Percentiles rank a stretch among this genome's conserved stretches.
phyloP scores from a whole-genome alignment of 2,329 filamentous ascomycete genomes.

The Cordyceps fumosorosea region DNA sequence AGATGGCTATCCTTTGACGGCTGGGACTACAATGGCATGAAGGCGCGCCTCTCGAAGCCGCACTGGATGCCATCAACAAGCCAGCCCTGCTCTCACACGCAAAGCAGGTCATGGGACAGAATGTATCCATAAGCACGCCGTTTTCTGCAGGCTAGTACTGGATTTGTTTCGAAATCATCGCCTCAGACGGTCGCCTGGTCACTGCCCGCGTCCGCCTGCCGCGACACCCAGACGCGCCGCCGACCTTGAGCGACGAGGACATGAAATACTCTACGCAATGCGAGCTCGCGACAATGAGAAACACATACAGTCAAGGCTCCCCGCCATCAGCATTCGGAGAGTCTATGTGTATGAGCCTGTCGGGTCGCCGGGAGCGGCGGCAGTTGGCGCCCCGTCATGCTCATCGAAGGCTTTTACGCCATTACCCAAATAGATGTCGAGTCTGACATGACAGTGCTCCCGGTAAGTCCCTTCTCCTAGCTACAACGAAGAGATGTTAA shows the following conservation, averaged over 20 bases:
- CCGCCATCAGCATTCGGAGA: slow-evolving; percentile 11
- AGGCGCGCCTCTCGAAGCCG: slow-evolving; percentile 15
- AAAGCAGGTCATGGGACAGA: slow-evolving; percentile 18
- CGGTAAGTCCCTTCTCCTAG: slow-evolving; percentile 14
- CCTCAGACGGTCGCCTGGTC: slow-evolving; percentile 17
- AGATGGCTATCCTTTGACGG: slow-evolving; percentile 17
- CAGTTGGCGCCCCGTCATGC: slow-evolving; percentile 20
- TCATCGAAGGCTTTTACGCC: slow-evolving; percentile 22
- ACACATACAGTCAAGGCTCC: slow-evolving; percentile 15
- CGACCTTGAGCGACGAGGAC: slow-evolving; percentile 12
- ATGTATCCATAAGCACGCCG: slow-evolving; percentile 21
- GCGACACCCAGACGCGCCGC: slow-evolving; percentile 16
- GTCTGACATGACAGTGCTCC: slow-evolving; percentile 17
- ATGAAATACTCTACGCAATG: slow-evolving; percentile 16
- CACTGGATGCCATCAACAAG: slow-evolving; percentile 16
- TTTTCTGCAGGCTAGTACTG: slow-evolving; percentile 25
- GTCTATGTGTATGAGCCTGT: slow-evolving; percentile 18
- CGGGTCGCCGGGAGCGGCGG: slow-evolving; percentile 14
- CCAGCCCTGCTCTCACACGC: slow-evolving; percentile 18
- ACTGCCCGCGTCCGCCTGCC: slow-evolving; percentile 21
- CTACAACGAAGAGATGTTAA: too few relatives aligned
- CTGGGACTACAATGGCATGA: slow-evolving; percentile 22
- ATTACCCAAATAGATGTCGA: slow-evolving; percentile 19
- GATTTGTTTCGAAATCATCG: slow-evolving; percentile 22
- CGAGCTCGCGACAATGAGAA: slow-evolving; percentile 19